Evolutionary conservation across 257 asterid genomes (phyloP).

Genomic region (Nicotiana undulata): DNA sequence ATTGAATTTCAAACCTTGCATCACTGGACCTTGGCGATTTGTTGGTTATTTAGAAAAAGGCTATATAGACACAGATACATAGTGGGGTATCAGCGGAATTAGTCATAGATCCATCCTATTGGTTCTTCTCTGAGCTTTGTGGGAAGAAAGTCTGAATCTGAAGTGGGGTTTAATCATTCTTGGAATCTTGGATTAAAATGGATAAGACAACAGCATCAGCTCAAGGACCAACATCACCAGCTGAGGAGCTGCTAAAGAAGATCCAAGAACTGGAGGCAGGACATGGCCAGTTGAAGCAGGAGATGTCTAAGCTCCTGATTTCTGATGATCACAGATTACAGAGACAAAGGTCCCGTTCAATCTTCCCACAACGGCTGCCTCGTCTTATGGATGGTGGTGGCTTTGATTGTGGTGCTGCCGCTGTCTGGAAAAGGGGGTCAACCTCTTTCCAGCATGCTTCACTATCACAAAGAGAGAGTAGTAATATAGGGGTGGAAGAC

Average conservation of each 20-base stretch:
- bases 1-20: too few species aligned
- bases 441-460: conserved; percentile 62
- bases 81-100: not conserved
- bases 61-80: not conserved
- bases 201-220: conserved; percentile 23
- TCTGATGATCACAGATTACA: conserved; percentile 19
- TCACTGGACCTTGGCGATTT: too few species aligned
- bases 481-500: conserved; percentile 13
- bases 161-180: conserved; percentile 1
- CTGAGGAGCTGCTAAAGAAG: conserved; percentile 87
- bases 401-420: conserved; percentile 28
- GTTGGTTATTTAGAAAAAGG: too few species aligned
- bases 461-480: conserved; percentile 74
- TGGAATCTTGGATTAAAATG: conserved; percentile 23
- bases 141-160: not conserved
- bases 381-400: conserved; percentile 19
- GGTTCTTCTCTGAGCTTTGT: not conserved
- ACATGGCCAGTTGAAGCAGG: conserved; percentile 71
- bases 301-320: conserved; percentile 55
- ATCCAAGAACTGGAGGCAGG: conserved; percentile 72
- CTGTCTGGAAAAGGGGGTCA: conserved; percentile 63
- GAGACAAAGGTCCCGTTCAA: conserved; percentile 70
- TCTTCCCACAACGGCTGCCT: conserved; percentile 64
- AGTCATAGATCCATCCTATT: not conserved
- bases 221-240: conserved; percentile 30